phyloP scores from a whole-genome alignment of 345 rosid genomes.

The Arabidopsis suecica region DNA sequence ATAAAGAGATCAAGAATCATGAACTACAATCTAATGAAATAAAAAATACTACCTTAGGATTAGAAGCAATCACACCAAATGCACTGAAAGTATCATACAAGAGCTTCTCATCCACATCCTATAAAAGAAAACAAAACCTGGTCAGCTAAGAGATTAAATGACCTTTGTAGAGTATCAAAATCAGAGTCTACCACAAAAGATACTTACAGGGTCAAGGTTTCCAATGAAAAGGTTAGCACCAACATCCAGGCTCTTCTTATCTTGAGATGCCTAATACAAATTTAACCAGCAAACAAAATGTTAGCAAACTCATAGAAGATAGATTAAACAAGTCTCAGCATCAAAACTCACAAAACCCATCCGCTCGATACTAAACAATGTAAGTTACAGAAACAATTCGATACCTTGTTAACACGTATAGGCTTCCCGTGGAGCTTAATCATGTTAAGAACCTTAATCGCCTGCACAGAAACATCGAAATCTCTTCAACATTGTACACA shows the following conservation, averaged over 20 bases:
- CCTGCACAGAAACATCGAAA: conserved; percentile 51
- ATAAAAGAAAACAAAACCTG: conserved; percentile 35
- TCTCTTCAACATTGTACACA: neutral
- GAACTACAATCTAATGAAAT: neutral
- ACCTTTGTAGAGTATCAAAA: neutral
- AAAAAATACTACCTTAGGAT: conserved; percentile 75
- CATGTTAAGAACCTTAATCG: conserved; percentile 97
- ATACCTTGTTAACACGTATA: conserved; percentile 95
- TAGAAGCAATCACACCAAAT: conserved; percentile 93
- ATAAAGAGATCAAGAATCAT: neutral
- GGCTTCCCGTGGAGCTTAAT: conserved; percentile 96
- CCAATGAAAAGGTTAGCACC: conserved; percentile 99
- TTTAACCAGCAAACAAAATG: conserved; percentile 1
- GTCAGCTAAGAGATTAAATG: conserved; percentile 1
- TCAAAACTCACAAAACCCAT: conserved; percentile 16
- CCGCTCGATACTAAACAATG: neutral
- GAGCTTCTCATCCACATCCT: conserved; percentile 99
- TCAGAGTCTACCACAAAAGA: neutral
- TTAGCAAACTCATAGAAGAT: neutral
- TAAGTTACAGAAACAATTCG: neutral
- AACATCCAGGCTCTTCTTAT: conserved; percentile 96
- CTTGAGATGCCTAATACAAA: conserved; percentile 88
- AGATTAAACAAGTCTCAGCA: neutral
- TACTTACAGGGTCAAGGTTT: conserved; percentile 93
- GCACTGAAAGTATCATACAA: conserved; percentile 98